Percentiles rank a stretch among this genome's conserved stretches.
These are phyloP conservation scores for Monosporascus sp. DNA, from an alignment of 2,329 filamentous ascomycete species.

Conservation along the genomic window DNA sequence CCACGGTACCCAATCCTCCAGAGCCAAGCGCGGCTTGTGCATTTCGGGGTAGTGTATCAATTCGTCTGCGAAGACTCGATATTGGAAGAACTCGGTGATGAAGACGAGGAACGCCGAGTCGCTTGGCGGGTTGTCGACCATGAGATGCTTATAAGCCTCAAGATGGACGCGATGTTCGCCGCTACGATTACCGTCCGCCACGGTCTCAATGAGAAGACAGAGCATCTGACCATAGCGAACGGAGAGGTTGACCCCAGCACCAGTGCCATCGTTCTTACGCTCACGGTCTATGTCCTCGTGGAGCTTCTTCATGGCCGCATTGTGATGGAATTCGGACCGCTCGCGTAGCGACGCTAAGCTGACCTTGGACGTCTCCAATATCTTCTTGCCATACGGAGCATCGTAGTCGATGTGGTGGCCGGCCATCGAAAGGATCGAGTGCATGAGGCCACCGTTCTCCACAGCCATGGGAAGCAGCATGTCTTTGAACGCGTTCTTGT, in stretches of 20 bases:
- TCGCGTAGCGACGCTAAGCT: slow-evolving; percentile 40
- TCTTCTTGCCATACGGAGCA: slow-evolving; percentile 48
- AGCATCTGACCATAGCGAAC: slow-evolving; percentile 59
- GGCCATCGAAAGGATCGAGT: slow-evolving; percentile 78
- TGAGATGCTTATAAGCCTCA: slow-evolving; percentile 65
- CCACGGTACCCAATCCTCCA: slow-evolving; percentile 38
- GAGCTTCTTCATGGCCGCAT: slow-evolving; percentile 47
- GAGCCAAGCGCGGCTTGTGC: slow-evolving; percentile 31
- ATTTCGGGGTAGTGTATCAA: slow-evolving; percentile 45
- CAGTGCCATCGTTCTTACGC: slow-evolving; percentile 32
- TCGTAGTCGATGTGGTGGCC: slow-evolving; percentile 67
- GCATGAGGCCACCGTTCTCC: slow-evolving; percentile 77
- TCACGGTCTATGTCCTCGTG: slow-evolving; percentile 39
- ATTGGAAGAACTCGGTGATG: slow-evolving; percentile 77
- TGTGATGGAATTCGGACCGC: slow-evolving; percentile 51
- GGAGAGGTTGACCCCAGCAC: slow-evolving; percentile 40
- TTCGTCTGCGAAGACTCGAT: slow-evolving; percentile 66
- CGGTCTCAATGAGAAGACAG: slow-evolving; percentile 53
- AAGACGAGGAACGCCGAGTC: slow-evolving; percentile 60
- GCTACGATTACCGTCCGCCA: slow-evolving; percentile 48
- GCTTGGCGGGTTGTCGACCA: slow-evolving; percentile 55
- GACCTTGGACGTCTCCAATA: slow-evolving; percentile 44
- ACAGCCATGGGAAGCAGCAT: slow-evolving; percentile 78
- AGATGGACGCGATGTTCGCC: slow-evolving; percentile 79
- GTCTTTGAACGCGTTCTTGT: slow-evolving; percentile 79